phyloP scores from a whole-genome alignment of 2,329 filamentous ascomycete genomes.

The Sporothrix euskadiensis region DNA sequence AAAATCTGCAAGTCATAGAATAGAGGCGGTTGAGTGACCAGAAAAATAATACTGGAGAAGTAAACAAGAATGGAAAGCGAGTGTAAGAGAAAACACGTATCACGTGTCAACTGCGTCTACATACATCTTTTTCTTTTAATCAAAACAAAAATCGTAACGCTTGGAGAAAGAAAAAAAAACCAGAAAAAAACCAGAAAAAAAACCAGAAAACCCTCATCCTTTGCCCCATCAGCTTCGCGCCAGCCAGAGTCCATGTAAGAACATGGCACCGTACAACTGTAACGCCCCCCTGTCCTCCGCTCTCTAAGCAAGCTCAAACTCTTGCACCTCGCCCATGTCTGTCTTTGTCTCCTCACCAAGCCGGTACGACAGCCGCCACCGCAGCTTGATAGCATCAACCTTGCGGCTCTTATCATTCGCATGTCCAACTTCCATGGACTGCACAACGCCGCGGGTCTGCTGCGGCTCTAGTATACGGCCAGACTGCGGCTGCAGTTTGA shows the following conservation, averaged over 20 bases:
- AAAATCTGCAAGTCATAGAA: not conserved
- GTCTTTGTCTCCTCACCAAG: constrained; percentile 64
- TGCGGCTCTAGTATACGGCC: constrained; percentile 74
- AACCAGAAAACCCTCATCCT: too few relatives aligned
- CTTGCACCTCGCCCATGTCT: constrained; percentile 82
- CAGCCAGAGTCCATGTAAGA: not conserved
- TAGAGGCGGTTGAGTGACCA: not conserved
- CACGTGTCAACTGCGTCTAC: not conserved
- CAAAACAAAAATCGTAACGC: not conserved
- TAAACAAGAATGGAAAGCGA: not conserved
- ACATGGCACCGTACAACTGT: not conserved
- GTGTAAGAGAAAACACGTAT: not conserved
- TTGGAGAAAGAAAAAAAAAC: not conserved
- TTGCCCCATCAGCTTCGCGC: not conserved
- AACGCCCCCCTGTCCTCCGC: not conserved
- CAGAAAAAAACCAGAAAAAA: too few relatives aligned
- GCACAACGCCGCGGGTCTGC: constrained; percentile 72
- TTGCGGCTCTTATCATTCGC: constrained; percentile 67
- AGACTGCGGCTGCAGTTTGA: constrained; percentile 82
- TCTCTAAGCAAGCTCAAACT: constrained; percentile 68
- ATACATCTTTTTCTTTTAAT: not conserved
- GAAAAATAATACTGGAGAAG: too few relatives aligned
- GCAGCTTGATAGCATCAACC: constrained; percentile 80
- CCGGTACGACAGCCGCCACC: constrained; percentile 84
- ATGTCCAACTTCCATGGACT: constrained; percentile 73